These are phyloP conservation scores for Rubia balearica DNA, from an alignment of 305 asterid genomes.

Conservation along the genomic window DNA sequence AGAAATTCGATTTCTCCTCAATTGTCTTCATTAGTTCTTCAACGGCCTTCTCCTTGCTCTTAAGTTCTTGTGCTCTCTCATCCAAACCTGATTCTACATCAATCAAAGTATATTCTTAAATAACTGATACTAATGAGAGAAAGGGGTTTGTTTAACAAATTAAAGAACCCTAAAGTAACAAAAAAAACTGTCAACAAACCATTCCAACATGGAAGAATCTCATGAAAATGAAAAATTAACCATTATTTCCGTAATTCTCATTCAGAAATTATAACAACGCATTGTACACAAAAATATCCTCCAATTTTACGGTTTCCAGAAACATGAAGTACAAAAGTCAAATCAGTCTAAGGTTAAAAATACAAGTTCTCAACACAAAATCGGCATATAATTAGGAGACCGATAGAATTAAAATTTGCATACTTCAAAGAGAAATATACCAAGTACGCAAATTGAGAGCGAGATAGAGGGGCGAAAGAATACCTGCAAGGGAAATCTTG, in stretches of 20 bases:
- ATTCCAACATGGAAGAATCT: neutral
- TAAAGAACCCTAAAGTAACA: neutral
- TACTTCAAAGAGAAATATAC: neutral
- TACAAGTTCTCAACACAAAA: neutral
- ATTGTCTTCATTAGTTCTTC: conserved; percentile 25
- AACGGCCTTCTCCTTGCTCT: conserved; percentile 27
- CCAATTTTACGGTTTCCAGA: too few species aligned
- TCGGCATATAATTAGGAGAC: neutral
- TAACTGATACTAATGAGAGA: neutral
- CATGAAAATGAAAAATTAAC: neutral
- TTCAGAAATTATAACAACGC: neutral
- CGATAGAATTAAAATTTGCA: neutral
- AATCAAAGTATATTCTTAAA: neutral
- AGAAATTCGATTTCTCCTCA: conserved; percentile 25
- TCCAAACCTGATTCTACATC: conserved; percentile 26
- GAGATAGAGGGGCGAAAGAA: neutral
- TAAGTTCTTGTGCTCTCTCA: conserved; percentile 26
- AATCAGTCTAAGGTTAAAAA: too few species aligned
- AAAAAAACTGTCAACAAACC: conserved; percentile 2
- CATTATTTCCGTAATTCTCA: neutral
- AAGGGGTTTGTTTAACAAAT: neutral
- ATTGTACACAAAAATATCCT: neutral
- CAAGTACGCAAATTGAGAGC: neutral
- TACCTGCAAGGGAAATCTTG: conserved; percentile 37
- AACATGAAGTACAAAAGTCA: neutral